Evolutionary conservation across 169 alveolate genomes (phyloP).

Genomic region (Plasmodium gallinaceum): DNA sequence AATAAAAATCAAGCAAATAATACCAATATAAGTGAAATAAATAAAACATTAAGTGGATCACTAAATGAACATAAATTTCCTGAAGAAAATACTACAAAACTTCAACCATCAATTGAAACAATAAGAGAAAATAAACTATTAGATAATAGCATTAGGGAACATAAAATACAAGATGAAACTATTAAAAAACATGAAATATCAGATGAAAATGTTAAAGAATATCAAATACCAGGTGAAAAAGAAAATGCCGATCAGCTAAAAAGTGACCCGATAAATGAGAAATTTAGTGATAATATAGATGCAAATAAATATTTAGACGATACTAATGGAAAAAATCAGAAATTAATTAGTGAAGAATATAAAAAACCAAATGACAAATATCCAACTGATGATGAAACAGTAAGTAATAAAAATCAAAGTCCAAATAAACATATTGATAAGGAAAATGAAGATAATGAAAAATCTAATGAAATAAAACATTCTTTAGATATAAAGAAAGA

Average conservation of each 20-base stretch:
- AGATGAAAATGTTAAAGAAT: not conserved
- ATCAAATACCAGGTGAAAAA: not conserved
- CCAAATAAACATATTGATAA: not conserved
- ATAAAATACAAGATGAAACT: not conserved
- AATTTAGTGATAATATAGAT: not conserved
- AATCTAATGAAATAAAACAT: not conserved
- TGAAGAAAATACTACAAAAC: not conserved
- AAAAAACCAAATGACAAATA: too few relatives aligned
- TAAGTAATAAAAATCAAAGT: not conserved
- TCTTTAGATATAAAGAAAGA: too few relatives aligned
- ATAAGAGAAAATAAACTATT: too few relatives aligned
- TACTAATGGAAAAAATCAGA: not conserved
- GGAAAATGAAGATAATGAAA: slow-evolving; percentile 10
- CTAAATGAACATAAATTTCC: not conserved
- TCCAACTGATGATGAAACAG: too few relatives aligned
- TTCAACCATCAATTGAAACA: too few relatives aligned
- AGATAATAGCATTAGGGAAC: too few relatives aligned
- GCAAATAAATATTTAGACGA: not conserved
- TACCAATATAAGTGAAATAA: not conserved
- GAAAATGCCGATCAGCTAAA: not conserved
- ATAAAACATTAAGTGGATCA: not conserved
- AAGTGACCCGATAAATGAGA: not conserved
- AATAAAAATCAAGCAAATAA: not conserved
- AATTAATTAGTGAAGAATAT: not conserved
- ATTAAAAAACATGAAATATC: not conserved